phyloP scores from a whole-genome alignment of 2,329 filamentous ascomycete species.

The Arthrobotrys musiformis region DNA sequence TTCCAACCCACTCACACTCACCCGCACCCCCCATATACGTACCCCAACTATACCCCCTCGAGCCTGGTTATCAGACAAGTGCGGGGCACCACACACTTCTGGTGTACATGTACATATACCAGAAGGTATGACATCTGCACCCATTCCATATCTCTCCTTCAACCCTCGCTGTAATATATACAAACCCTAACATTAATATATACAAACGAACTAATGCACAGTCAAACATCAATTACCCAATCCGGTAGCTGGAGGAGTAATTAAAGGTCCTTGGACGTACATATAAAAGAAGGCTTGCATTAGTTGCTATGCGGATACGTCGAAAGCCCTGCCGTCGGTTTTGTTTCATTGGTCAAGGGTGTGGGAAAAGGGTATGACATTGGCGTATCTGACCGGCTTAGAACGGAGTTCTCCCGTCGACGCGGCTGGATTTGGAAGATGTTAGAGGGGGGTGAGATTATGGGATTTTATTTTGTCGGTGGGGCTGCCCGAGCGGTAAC shows the following conservation, averaged over 20 bases:
- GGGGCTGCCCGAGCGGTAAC: constrained; percentile 14
- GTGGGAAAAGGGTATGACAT: neutral
- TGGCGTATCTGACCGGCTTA: constrained; percentile 4
- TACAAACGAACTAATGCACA: neutral
- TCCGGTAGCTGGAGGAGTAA: neutral
- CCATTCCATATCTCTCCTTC: neutral
- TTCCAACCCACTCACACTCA: neutral
- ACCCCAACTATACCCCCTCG: neutral
- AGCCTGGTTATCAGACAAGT: neutral
- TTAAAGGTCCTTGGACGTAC: neutral
- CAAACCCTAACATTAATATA: neutral
- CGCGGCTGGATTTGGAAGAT: neutral
- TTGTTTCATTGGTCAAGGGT: neutral
- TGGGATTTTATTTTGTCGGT: neutral
- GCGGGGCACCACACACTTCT: neutral
- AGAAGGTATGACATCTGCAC: constrained; percentile 14
- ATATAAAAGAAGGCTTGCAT: constrained; percentile 5
- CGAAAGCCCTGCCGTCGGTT: neutral
- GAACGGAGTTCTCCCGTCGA: constrained; percentile 10
- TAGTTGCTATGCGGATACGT: constrained; percentile 5
- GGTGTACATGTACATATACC: neutral
- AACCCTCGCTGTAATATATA: too few relatives aligned
- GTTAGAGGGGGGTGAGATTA: neutral
- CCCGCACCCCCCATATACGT: neutral
- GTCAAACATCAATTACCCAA: neutral